Conservation (phyloP, 495 filamentous ascomycete genomes). For the Neurospora tetraspora region DNA sequence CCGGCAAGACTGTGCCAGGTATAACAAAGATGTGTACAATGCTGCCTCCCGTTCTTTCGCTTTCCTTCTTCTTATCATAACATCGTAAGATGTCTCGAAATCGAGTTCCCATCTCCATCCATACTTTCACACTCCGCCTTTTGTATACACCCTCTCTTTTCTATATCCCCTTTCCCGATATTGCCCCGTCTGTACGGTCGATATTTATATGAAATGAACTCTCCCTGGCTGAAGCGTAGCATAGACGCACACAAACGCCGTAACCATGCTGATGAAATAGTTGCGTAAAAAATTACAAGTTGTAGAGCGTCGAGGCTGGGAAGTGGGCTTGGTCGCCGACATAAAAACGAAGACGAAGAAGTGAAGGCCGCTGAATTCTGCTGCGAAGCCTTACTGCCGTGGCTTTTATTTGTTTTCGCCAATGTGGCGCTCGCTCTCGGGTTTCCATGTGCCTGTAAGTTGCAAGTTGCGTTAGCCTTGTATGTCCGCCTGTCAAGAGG, state of each 20-base stretch:
- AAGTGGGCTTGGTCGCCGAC: neutral
- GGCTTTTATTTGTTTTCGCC: conserved; percentile 25
- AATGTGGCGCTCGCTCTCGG: conserved; percentile 55
- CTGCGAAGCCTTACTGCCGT: neutral
- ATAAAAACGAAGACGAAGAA: neutral
- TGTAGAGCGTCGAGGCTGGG: neutral
- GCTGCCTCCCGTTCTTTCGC: neutral
- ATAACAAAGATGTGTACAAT: neutral
- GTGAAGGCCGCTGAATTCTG: neutral
- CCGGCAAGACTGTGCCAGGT: neutral
- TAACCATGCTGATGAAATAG: neutral
- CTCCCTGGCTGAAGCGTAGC: neutral
- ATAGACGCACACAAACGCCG: neutral
- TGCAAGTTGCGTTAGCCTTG: conserved; percentile 9
- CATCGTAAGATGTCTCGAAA: neutral
- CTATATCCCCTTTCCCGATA: neutral
- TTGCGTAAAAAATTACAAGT: neutral
- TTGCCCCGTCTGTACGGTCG: neutral
- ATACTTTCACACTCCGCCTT: neutral
- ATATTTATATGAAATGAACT: neutral
- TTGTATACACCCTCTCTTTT: neutral
- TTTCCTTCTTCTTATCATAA: neutral
- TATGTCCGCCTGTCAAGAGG: neutral
- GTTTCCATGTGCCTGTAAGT: conserved; percentile 65
- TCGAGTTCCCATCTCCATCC: neutral